phyloP scores from a whole-genome alignment of 2,329 filamentous ascomycete genomes.

The Aspergillus calidoustus region DNA sequence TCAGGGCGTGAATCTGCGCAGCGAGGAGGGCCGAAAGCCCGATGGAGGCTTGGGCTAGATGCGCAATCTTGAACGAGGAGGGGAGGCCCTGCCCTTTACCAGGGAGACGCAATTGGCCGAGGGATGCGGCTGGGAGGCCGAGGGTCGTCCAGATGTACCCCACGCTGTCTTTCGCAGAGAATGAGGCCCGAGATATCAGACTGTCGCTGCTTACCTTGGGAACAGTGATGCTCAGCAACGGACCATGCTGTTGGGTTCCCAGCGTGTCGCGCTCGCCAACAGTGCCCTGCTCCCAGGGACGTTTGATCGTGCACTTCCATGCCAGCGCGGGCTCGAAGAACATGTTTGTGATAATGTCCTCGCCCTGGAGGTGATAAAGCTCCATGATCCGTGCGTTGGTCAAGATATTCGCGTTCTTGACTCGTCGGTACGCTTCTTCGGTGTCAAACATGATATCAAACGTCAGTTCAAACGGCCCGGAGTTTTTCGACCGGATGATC shows the following conservation, averaged over 20 bases:
- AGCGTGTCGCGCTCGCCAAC: not conserved
- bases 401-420: not conserved
- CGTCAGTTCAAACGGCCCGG: not conserved
- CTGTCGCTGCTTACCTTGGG: too few species aligned
- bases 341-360: not conserved
- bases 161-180: too few species aligned
- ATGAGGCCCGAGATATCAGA: too few species aligned
- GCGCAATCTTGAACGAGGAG: slow-evolving; percentile 60
- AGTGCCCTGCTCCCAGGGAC: not conserved
- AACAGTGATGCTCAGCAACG: not conserved
- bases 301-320: not conserved
- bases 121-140: too few species aligned
- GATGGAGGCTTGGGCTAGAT: slow-evolving; percentile 59
- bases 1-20: slow-evolving; percentile 49
- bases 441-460: not conserved
- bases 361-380: not conserved
- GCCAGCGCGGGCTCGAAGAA: not conserved
- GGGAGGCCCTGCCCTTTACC: slow-evolving; percentile 32
- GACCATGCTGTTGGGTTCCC: not conserved
- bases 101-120: too few species aligned
- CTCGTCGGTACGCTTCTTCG: not conserved
- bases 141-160: too few species aligned
- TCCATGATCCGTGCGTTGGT: not conserved
- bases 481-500: not conserved
- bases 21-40: slow-evolving; percentile 57